Percentiles rank a stretch among this genome's conserved stretches.
phyloP scores from a whole-genome alignment of 2,329 filamentous ascomycete genomes.

The Claviceps purpurea region DNA sequence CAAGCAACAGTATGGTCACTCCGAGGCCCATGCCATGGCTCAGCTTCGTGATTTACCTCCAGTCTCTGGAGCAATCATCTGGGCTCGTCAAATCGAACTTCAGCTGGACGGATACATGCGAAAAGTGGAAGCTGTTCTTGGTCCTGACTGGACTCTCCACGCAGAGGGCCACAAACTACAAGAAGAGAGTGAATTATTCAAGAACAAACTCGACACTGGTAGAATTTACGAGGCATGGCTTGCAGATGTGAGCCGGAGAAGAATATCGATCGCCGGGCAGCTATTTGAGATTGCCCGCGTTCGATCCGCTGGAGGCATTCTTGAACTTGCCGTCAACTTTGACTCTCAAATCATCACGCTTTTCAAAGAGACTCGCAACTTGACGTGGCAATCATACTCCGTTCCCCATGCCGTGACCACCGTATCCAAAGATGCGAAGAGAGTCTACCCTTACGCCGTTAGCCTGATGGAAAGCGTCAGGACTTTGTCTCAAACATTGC shows the following conservation, averaged over 20 bases:
- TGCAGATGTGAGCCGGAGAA: slow-evolving; percentile 73
- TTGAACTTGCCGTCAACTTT: slow-evolving; percentile 91
- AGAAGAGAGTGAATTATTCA: slow-evolving; percentile 82
- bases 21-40: slow-evolving; percentile 95
- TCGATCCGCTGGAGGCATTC: slow-evolving; percentile 73
- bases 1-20: slow-evolving; percentile 97
- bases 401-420: slow-evolving; percentile 91
- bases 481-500: slow-evolving; percentile 77
- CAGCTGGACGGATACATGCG: slow-evolving; percentile 96
- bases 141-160: slow-evolving; percentile 87
- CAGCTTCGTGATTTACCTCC: slow-evolving; percentile 91
- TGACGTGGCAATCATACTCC: slow-evolving; percentile 88
- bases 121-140: slow-evolving; percentile 96
- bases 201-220: slow-evolving; percentile 87
- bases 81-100: slow-evolving; percentile 91
- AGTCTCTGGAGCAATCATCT: slow-evolving; percentile 93
- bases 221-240: slow-evolving; percentile 95
- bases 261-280: slow-evolving; percentile 82
- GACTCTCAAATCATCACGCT: slow-evolving; percentile 93
- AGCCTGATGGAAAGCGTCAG: slow-evolving; percentile 98
- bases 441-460: slow-evolving; percentile 94
- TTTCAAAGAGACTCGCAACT: slow-evolving; percentile 95
- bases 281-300: slow-evolving; percentile 84
- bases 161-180: slow-evolving; percentile 90
- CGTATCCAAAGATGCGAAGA: slow-evolving; percentile 95